Base-by-base conservation (phyloP, 768 basidiomycete species). In the Clavulina sp. region DNA sequence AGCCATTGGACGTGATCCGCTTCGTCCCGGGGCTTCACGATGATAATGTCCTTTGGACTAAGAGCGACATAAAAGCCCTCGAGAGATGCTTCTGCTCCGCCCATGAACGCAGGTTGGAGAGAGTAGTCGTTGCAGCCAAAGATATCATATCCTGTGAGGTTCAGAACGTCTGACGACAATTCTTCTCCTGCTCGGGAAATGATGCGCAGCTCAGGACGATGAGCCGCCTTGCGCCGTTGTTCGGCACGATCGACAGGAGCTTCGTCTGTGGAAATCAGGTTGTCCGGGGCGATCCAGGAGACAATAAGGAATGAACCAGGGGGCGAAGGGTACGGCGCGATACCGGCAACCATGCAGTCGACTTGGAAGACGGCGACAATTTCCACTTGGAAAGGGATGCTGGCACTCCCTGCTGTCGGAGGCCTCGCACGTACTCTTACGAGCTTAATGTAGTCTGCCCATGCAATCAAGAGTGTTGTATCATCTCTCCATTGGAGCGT, bases 91-190 rank as follows among this genome's bases (percentile, higher is more conserved):
- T 78, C 78, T 4, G 75, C 74, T 13, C 9, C 26, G 9, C 24
- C 43, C 9, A 46, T 9, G 43, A 46, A 46, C 7, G 48, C 24
- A 4, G 52, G 52, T 41, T 54, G 52, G 43, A 95, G 69, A 5
- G 73, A 64, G 60, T 99, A 97, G 62, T 99, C 93, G 58, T 91
- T 91, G 63, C 95, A 96, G 3, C 81, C 79, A 76, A 84, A 95
- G 5, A 74, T 67, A 60, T 87, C 80, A 64, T 74, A 97, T 57
- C 80, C 77, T 26, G 77, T 68, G 36, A 99, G 73, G 41, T 73
- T 75, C 43, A 97, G 71, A 1, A 82, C 85, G 63, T 97, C 93
- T 1, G 80, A 74, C 0, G 85, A 75, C 2, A 88, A 69, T 63
- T 95, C 91, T 60, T 96, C 89, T 1, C 93, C 92, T 0, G 74